Percentiles rank a stretch among this genome's conserved stretches.
Conservation (phyloP, 495 filamentous ascomycete species). For the Penicillium pancosmium region DNA sequence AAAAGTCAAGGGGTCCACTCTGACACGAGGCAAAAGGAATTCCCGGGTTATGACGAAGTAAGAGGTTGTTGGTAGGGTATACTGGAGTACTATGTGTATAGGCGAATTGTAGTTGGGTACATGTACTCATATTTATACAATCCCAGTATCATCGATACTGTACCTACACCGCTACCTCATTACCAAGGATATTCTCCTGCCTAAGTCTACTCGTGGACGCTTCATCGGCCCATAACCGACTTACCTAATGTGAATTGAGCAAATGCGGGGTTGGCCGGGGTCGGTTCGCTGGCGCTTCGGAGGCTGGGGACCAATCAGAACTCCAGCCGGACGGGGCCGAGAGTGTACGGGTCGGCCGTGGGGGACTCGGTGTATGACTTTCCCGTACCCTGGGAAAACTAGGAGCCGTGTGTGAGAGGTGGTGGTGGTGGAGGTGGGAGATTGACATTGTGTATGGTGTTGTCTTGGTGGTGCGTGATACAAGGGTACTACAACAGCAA, state of each 20-base stretch:
- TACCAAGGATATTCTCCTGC: background rate
- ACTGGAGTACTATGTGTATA: no score
- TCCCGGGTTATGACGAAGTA: background rate
- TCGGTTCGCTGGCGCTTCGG: constrained; percentile 38
- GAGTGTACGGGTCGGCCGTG: constrained; percentile 17
- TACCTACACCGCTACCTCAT: background rate
- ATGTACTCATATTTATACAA: no score
- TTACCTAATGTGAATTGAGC: constrained; percentile 30
- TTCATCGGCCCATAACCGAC: constrained; percentile 18
- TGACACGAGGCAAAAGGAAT: constrained; percentile 19
- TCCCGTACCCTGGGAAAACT: constrained; percentile 9
- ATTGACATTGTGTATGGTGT: background rate
- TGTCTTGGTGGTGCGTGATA: background rate
- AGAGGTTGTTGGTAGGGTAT: no score
- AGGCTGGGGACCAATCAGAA: constrained; percentile 38
- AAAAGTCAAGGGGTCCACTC: constrained; percentile 20
- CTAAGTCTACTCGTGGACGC: background rate
- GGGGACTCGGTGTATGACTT: constrained; percentile 27
- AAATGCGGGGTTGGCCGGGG: constrained; percentile 39
- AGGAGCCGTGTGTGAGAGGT: background rate
- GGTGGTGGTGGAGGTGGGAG: background rate
- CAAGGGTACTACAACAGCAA: background rate
- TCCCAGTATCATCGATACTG: background rate
- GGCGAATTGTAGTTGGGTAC: no score
- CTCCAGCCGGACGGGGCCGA: constrained; percentile 29